Conservation (phyloP, 2,329 filamentous ascomycete genomes). For the Fusarium azukiicola region DNA sequence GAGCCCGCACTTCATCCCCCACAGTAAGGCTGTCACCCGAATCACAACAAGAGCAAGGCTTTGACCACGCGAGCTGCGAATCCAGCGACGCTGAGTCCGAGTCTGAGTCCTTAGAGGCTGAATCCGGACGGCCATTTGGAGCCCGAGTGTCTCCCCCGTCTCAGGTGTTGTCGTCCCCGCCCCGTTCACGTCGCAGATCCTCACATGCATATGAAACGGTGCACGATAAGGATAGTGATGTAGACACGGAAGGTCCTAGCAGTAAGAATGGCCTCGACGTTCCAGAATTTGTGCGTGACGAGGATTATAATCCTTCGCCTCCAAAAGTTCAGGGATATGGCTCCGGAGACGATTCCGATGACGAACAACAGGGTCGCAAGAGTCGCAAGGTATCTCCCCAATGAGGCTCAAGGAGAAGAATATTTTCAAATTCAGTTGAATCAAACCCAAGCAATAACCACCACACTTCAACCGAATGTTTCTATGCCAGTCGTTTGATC, state of each 20-base stretch:
- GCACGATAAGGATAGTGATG: too few relatives aligned
- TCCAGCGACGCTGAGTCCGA: not conserved
- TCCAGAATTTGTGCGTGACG: conserved; percentile 21
- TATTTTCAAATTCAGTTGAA: too few relatives aligned
- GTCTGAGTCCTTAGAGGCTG: conserved; percentile 16
- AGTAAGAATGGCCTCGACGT: conserved; percentile 10
- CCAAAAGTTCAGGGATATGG: conserved; percentile 14
- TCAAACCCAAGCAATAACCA: too few relatives aligned
- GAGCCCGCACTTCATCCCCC: not conserved
- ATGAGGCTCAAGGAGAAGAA: too few relatives aligned
- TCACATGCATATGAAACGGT: too few relatives aligned
- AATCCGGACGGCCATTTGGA: conserved; percentile 9
- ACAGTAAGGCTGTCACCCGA: too few relatives aligned
- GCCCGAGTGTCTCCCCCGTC: conserved; percentile 8
- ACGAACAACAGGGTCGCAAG: conserved; percentile 16
- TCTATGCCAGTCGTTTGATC: too few relatives aligned
- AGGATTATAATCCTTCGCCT: conserved; percentile 27
- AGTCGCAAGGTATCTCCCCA: conserved; percentile 18
- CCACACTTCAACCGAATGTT: too few relatives aligned
- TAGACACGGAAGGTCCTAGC: too few relatives aligned
- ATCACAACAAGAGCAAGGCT: too few relatives aligned
- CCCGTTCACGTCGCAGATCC: not conserved
- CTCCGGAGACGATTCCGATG: conserved; percentile 24
- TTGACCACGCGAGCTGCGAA: too few relatives aligned
- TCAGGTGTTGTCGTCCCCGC: not conserved